Conservation (phyloP, 179 eudicot species). For the Pouteria campechiana region DNA sequence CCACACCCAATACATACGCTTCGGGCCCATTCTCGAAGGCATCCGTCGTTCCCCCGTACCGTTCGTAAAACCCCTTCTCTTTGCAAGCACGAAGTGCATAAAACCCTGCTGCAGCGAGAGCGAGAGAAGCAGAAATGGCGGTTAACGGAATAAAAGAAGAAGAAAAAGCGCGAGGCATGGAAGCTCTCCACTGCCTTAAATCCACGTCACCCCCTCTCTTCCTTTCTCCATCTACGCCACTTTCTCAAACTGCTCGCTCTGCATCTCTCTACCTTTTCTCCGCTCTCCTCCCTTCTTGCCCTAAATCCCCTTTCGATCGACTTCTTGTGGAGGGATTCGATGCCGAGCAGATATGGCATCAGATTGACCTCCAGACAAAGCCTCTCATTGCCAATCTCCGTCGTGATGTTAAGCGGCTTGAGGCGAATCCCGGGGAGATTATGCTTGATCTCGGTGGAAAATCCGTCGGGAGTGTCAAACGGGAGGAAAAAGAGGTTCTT, state of each 20-base stretch:
- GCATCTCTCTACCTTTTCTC: slow-evolving; percentile 47
- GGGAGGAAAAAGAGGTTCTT: slow-evolving; percentile 3
- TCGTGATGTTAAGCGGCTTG: slow-evolving; percentile 42
- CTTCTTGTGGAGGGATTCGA: slow-evolving; percentile 64
- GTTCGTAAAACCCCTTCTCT: too few species aligned
- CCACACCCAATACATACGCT: too few species aligned
- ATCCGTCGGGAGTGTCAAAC: too few species aligned
- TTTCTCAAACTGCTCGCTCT: slow-evolving; percentile 40
- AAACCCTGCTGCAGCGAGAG: too few species aligned
- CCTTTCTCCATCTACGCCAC: slow-evolving; percentile 41
- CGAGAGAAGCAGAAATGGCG: too few species aligned
- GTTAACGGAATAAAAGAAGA: too few species aligned
- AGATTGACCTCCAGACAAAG: slow-evolving; percentile 66
- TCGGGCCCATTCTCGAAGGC: too few species aligned
- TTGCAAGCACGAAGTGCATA: too few species aligned
- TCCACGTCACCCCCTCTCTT: slow-evolving; percentile 53
- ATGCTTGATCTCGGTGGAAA: too few species aligned
- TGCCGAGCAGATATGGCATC: slow-evolving; percentile 94
- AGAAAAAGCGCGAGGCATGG: slow-evolving; percentile 8
- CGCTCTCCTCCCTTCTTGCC: slow-evolving; percentile 43
- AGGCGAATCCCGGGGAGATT: slow-evolving; percentile 47
- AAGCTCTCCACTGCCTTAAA: slow-evolving; percentile 46
- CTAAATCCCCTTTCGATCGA: slow-evolving; percentile 50
- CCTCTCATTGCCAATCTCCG: slow-evolving; percentile 43
- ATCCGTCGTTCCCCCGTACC: too few species aligned